phyloP scores from a whole-genome alignment of 1,284 basidiomycete species.

The Cryptococcus sp. region DNA sequence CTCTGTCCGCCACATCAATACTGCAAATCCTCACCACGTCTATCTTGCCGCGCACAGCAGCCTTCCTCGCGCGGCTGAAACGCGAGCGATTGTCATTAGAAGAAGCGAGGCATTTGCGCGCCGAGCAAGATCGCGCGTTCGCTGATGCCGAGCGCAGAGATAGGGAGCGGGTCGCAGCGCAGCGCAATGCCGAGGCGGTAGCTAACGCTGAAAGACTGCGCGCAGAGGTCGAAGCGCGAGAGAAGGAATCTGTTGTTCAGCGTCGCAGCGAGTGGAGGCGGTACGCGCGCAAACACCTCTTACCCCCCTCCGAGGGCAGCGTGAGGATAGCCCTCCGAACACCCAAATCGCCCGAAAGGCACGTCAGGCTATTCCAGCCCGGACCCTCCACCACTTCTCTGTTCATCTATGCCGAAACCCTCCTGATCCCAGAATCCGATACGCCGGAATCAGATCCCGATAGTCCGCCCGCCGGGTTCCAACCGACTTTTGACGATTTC shows the following conservation, averaged over 20 bases:
- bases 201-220: constrained; percentile 23
- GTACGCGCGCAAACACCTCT: constrained; percentile 45
- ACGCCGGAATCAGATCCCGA: constrained; percentile 32
- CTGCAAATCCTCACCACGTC: constrained; percentile 66
- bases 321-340: constrained; percentile 42
- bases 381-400: constrained; percentile 32
- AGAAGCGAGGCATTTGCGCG: constrained; percentile 68
- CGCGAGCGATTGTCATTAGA: constrained; percentile 59
- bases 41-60: constrained; percentile 73
- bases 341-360: constrained; percentile 38
- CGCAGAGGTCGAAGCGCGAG: constrained; percentile 18
- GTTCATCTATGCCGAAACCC: constrained; percentile 50
- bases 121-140: constrained; percentile 81
- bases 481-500: constrained; percentile 30
- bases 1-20: constrained; percentile 67
- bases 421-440: constrained; percentile 36
- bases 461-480: constrained; percentile 38
- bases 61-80: constrained; percentile 69
- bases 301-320: constrained; percentile 29
- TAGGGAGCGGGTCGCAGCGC: constrained; percentile 55
- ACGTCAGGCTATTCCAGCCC: constrained; percentile 37
- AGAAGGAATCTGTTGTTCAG: constrained; percentile 20
- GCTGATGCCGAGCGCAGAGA: constrained; percentile 67
- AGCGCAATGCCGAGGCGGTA: constrained; percentile 28
- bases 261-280: constrained; percentile 41